A percentile compares a stretch with the other conserved stretches of the same genome.
These are phyloP conservation scores for Esteya vermicola DNA, from an alignment of 2,329 filamentous ascomycete genomes.

Conservation along the genomic window DNA sequence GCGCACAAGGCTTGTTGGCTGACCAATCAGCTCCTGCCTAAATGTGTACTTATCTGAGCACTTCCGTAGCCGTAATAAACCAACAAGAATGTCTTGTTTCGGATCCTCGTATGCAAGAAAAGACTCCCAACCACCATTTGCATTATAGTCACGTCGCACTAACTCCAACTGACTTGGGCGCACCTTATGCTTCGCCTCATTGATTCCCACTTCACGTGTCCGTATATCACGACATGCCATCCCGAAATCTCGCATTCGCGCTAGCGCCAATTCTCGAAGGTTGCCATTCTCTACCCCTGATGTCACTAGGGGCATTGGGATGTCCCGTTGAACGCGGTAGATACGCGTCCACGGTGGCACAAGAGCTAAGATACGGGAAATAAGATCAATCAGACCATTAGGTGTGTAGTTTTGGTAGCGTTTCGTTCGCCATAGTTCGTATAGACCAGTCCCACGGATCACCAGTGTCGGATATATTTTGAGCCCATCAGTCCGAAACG, in stretches of 20 bases:
- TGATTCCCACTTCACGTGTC: constrained; percentile 92
- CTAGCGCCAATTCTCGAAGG: constrained; percentile 78
- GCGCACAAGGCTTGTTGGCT: constrained; percentile 82
- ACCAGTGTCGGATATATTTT: constrained; percentile 98
- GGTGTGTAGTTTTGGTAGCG: constrained; percentile 98
- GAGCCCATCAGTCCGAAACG: constrained; percentile 87
- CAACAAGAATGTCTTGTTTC: constrained; percentile 95
- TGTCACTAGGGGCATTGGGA: constrained; percentile 99
- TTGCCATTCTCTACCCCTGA: constrained; percentile 98
- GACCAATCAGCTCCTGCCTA: constrained; percentile 68
- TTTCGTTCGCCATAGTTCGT: constrained; percentile 94
- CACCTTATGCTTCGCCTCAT: constrained; percentile 98
- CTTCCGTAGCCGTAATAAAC: constrained; percentile 73
- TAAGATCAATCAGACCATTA: constrained; percentile 87
- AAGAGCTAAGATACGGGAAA: constrained; percentile 87
- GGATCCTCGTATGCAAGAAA: constrained; percentile 97
- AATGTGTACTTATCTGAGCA: constrained; percentile 88
- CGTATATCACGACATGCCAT: constrained; percentile 93
- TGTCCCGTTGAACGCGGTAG: constrained; percentile 95
- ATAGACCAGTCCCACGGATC: constrained; percentile 88
- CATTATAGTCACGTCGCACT: constrained; percentile 81
- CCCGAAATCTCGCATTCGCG: constrained; percentile 98
- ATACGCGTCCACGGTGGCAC: constrained; percentile 97
- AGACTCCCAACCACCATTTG: constrained; percentile 96
- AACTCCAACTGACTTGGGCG: constrained; percentile 92